phyloP scores from a whole-genome alignment of 73 alveolate genomes.

The Paramecium bursaria region DNA sequence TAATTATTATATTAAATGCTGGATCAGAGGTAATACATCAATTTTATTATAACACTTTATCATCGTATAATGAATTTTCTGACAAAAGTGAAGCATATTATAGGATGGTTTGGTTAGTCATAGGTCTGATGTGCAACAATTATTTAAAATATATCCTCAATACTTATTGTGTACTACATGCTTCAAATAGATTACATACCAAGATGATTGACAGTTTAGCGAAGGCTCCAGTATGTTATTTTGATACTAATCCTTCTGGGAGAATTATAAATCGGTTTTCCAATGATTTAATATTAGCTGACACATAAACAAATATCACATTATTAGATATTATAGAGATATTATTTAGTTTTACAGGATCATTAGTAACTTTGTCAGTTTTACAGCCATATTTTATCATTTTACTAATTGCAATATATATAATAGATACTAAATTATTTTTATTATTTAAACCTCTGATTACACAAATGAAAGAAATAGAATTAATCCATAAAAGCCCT shows the following conservation, averaged over 20 bases:
- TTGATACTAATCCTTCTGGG: conserved; percentile 72
- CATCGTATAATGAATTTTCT: not conserved
- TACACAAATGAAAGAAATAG: conserved; percentile 36
- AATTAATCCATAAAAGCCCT: conserved; percentile 59
- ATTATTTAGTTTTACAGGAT: not conserved
- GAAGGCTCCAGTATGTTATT: conserved; percentile 63
- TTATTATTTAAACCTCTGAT: not conserved
- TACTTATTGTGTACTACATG: not conserved
- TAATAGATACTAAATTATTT: not conserved
- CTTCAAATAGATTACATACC: conserved; percentile 39
- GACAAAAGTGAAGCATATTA: not conserved
- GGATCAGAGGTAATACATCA: not conserved
- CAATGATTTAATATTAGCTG: conserved; percentile 60
- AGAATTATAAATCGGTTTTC: conserved; percentile 73
- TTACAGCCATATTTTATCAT: not conserved
- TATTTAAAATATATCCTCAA: not conserved
- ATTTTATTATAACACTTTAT: not conserved
- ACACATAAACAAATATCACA: not conserved
- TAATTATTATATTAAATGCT: not conserved
- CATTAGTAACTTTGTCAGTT: not conserved
- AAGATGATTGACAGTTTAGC: conserved; percentile 58
- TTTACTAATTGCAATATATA: not conserved
- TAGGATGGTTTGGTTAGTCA: not conserved
- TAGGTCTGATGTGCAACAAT: not conserved
- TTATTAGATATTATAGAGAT: conserved; percentile 10